phyloP scores from a whole-genome alignment of 495 filamentous ascomycete species.

The Delitschia confertaspora region DNA sequence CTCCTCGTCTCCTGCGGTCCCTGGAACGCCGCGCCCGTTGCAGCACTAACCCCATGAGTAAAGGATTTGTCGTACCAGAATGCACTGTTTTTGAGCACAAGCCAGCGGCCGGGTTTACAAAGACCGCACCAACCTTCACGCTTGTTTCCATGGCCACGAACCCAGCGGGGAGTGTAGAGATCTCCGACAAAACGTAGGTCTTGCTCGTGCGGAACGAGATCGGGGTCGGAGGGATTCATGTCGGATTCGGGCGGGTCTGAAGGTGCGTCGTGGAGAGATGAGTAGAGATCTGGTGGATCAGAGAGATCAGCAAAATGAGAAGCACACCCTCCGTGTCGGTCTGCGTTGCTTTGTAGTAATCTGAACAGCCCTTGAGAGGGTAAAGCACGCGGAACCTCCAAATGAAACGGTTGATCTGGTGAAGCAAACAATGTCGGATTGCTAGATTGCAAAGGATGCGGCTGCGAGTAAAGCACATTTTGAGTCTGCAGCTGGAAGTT shows the following conservation, averaged over 20 bases:
- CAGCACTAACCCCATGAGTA: slow-evolving; percentile 70
- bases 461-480: slow-evolving; percentile 26
- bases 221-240: slow-evolving; percentile 63
- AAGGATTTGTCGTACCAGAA: slow-evolving; percentile 86
- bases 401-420: slow-evolving; percentile 30
- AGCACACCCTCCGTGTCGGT: slow-evolving; percentile 46
- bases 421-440: slow-evolving; percentile 36
- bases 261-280: slow-evolving; percentile 58
- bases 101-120: slow-evolving; percentile 72
- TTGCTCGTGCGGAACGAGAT: slow-evolving; percentile 63
- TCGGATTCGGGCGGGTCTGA: slow-evolving; percentile 61
- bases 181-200: slow-evolving; percentile 70
- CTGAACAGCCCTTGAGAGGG: slow-evolving; percentile 57
- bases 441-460: slow-evolving; percentile 27
- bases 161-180: slow-evolving; percentile 69
- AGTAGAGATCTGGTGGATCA: slow-evolving; percentile 64
- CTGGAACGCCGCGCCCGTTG: slow-evolving; percentile 63
- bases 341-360: slow-evolving; percentile 60
- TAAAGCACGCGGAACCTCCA: slow-evolving; percentile 38
- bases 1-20: slow-evolving; percentile 61
- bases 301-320: slow-evolving; percentile 56
- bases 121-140: slow-evolving; percentile 80
- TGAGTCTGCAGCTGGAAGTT: slow-evolving; percentile 21
- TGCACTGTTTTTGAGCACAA: slow-evolving; percentile 73
- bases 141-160: slow-evolving; percentile 71